Evolutionary conservation across 805 yeast species (phyloP).

Genomic region (Middelhovenomyces tepae): DNA sequence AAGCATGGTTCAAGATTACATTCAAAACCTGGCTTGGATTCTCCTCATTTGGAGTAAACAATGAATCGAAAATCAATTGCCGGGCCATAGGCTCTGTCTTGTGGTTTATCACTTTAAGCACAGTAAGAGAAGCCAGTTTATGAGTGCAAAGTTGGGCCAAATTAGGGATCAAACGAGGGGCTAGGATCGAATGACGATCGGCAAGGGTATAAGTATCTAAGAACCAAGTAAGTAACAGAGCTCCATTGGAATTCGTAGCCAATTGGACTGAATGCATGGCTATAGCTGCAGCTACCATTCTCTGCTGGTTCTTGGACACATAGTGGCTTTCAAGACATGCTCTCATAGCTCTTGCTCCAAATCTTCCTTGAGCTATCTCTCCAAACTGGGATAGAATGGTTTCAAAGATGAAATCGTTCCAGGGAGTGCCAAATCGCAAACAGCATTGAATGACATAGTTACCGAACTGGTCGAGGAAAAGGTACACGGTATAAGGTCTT

Average conservation of each 20-base stretch:
- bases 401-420: conserved; percentile 83
- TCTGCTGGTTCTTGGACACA: conserved; percentile 56
- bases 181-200: conserved; percentile 56
- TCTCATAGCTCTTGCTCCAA: conserved; percentile 91
- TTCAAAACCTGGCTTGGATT: conserved; percentile 40
- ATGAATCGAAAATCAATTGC: conserved; percentile 48
- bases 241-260: conserved; percentile 79
- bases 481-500: conserved; percentile 71
- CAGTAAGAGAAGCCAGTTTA: conserved; percentile 75
- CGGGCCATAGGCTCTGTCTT: conserved; percentile 58
- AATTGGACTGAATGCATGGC: conserved; percentile 70
- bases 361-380: conserved; percentile 77
- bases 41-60: conserved; percentile 38
- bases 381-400: conserved; percentile 68
- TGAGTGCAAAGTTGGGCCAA: conserved; percentile 62
- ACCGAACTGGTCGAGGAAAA: conserved; percentile 93
- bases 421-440: conserved; percentile 79
- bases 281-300: conserved; percentile 68
- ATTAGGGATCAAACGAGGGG: conserved; percentile 52
- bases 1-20: conserved; percentile 56
- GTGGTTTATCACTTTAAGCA: conserved; percentile 62
- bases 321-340: conserved; percentile 81
- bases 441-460: conserved; percentile 95
- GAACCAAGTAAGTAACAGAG: conserved; percentile 86
- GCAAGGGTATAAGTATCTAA: conserved; percentile 72